Evolutionary conservation across 2,329 filamentous ascomycete species (phyloP), one percentile per base, ranked within the genome.

Genomic region (Eutypella sp.): DNA sequence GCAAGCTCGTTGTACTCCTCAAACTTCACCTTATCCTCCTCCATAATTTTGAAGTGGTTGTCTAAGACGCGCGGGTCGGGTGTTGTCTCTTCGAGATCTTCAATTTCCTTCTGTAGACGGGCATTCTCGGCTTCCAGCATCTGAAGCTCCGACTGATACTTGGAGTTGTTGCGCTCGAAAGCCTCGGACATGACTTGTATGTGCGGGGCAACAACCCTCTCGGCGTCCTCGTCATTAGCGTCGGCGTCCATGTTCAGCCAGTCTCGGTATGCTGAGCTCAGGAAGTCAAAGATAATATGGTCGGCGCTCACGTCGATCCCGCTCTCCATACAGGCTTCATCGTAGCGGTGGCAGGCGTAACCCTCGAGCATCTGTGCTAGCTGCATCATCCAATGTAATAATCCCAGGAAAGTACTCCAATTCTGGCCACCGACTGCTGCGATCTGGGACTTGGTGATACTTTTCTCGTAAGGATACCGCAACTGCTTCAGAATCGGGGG

Each of bases 341-440:
- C 90, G 64, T 96, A 99, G 40, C 82, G 82, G 47, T 90, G 85
- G 45, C 73, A 67, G 1, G 81, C 74, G 61, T 91, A 97, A 19
- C 87, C 80, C 51, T 97, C 91, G 61, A 97, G 81, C 85, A 97
- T 95, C 56, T 92, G 85, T 4, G 89, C 89, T 42, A 99, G 74
- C 67, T 97, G 91, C 92, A 99, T 96, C 83, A 99, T 92, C 93
- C 93, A 99, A 69, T 99, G 91, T 42, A 99, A 75, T 64, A 99
- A 73, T 0, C 91, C 93, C 11, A 99, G 73, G 60, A 99, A 97
- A 0, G 89, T 93, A 51, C 87, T 87, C 93, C 93, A 99, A 63
- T 97, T 97, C 67, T 96, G 90, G 3, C 91, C 92, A 54, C 93
- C 93, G 0, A 97, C 93, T 2, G 95, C 93, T 0, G 89, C 83